Evolutionary conservation across 306 rosid genomes (phyloP).

Genomic region (Amphicarpaea edgeworthii): DNA sequence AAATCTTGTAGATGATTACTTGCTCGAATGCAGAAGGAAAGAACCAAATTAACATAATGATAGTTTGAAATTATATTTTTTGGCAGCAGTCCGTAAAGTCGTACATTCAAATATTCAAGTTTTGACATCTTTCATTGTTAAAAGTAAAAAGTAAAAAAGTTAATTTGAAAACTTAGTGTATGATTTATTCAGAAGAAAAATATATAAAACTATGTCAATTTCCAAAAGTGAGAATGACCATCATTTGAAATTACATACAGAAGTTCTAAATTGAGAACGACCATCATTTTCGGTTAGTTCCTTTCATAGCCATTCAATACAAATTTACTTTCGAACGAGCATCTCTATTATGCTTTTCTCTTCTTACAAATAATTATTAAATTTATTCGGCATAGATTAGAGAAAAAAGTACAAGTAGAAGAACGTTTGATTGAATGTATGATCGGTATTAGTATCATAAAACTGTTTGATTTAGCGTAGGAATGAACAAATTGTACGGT

Average conservation of each 20-base stretch:
- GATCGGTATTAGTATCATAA: not conserved
- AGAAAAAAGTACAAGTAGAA: too few relatives aligned
- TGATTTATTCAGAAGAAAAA: not conserved
- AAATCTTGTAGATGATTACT: not conserved
- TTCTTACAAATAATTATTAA: too few relatives aligned
- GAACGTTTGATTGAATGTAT: too few relatives aligned
- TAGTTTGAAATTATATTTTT: not conserved
- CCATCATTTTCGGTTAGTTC: not conserved
- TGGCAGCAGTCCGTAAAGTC: not conserved
- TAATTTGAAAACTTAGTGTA: not conserved
- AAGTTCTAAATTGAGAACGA: not conserved
- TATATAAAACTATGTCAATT: not conserved
- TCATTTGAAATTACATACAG: not conserved
- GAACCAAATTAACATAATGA: not conserved
- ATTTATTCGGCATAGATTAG: too few relatives aligned
- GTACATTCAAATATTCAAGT: not conserved
- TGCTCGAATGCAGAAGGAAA: not conserved
- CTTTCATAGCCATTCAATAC: not conserved
- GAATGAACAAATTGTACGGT: constrained; percentile 39
- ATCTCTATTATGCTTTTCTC: not conserved
- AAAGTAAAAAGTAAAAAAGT: not conserved
- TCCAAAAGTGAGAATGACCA: not conserved
- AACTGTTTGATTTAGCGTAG: constrained; percentile 40
- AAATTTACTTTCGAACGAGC: not conserved
- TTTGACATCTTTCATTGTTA: not conserved